Conservation (phyloP, 2,329 filamentous ascomycete genomes). For the Aspergillus terreus region DNA sequence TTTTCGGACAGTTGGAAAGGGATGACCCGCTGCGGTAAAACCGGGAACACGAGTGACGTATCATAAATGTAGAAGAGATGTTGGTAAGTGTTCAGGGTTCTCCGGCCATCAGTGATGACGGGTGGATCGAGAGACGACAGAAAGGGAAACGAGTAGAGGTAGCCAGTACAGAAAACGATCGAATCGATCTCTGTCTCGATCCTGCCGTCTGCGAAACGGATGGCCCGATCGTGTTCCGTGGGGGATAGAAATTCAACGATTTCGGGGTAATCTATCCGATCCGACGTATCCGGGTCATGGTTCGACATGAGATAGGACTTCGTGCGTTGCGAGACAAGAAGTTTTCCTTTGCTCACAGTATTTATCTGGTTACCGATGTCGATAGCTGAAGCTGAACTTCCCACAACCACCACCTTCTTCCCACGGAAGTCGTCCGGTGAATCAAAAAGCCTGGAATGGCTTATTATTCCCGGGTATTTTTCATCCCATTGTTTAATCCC, state of each 20-base stretch:
- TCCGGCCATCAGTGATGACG: slow-evolving; percentile 64
- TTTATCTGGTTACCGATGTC: slow-evolving; percentile 79
- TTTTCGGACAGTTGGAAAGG: slow-evolving; percentile 78
- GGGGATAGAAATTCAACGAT: slow-evolving; percentile 54
- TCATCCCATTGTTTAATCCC: slow-evolving; percentile 59
- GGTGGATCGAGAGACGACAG: slow-evolving; percentile 49
- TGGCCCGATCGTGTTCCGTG: slow-evolving; percentile 50
- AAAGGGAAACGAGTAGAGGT: slow-evolving; percentile 81
- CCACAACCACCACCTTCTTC: slow-evolving; percentile 78
- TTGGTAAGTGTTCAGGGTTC: slow-evolving; percentile 70
- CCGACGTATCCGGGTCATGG: slow-evolving; percentile 27
- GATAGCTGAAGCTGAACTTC: slow-evolving; percentile 77
- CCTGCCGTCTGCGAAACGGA: slow-evolving; percentile 64
- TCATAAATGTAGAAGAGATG: slow-evolving; percentile 73
- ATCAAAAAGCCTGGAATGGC: slow-evolving; percentile 79
- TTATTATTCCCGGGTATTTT: slow-evolving; percentile 58
- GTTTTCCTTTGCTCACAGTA: slow-evolving; percentile 53
- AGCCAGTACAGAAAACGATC: slow-evolving; percentile 84
- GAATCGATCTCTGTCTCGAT: slow-evolving; percentile 67
- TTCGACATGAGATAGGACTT: slow-evolving; percentile 43
- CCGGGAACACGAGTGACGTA: slow-evolving; percentile 74
- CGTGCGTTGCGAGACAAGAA: slow-evolving; percentile 62
- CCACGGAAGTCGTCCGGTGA: slow-evolving; percentile 57
- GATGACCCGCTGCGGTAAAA: slow-evolving; percentile 77
- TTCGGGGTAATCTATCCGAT: slow-evolving; percentile 57